Base-by-base conservation (phyloP, 2,329 filamentous ascomycete species). In the Ilyonectria sp. region DNA sequence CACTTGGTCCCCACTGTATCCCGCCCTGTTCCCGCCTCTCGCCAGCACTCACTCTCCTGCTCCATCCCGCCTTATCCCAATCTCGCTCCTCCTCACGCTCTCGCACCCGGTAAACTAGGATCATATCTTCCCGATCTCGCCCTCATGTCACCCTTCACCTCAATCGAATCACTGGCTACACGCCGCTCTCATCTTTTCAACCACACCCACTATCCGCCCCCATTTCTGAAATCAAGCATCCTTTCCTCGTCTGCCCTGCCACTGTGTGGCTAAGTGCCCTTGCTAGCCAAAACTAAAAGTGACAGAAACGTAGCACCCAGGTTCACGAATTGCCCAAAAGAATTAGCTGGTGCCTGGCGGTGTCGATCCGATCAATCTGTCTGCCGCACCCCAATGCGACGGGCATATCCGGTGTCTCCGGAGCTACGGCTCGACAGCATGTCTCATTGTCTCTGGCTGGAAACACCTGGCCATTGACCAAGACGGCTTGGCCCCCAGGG, bases 341-440 rank as follows among this genome's bases (percentile, higher is more conserved):
- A 52, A 50, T 56, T 44, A 43, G 37, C 61, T 58, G 56, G 65
- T 68, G 58, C 61, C 61, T 65, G 65, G 50, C 44, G 23, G 47
- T 58, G 61, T 61, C 65, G 65, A 68, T 68, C 65, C 47, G 65
- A 68, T 65, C 63, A 68, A 68, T 68, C 65, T 68, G 61, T 63
- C 61, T 68, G 61, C 53, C 63, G 56, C 53, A 58, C 35, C 52
- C 53, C 57, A 55, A 55, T 37, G 56, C 50, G 19, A 33, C 31
- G 57, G 44, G 62, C 26, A 60, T 50, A 65, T 57, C 63, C 63
- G 63, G 56, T 35, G 53, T 60, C 53, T 50, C 63, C 63, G 63
- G 54, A 60, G 53, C 43, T 40, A 65, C 53, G 44, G 63, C 52
- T 50, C 57, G 26, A 60, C 23, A 21, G 29, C n/a, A 53, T 56